Conservation (phyloP, 306 rosid genomes). For the Begonia loranthoides region DNA sequence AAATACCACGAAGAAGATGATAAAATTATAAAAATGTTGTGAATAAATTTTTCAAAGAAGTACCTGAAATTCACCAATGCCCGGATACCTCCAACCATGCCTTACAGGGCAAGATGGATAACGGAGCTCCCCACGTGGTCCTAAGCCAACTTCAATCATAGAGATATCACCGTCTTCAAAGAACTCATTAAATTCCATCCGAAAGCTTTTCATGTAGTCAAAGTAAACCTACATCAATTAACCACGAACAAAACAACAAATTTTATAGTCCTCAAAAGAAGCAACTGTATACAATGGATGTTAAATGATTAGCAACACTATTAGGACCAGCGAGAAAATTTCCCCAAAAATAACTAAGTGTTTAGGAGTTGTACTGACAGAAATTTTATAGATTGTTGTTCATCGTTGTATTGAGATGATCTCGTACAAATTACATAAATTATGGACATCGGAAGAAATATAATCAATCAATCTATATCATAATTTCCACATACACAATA, state of each 20-base stretch:
- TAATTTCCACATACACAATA: too few relatives aligned
- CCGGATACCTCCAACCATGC: constrained; percentile 99
- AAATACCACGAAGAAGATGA: too few relatives aligned
- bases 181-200: constrained; percentile 74
- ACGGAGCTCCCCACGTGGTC: constrained; percentile 94
- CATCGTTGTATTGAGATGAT: too few relatives aligned
- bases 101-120: constrained; percentile 88
- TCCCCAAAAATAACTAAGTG: too few relatives aligned
- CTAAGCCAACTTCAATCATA: constrained; percentile 84
- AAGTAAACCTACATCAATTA: constrained; percentile 63
- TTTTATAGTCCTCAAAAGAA: too few relatives aligned
- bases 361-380: too few relatives aligned
- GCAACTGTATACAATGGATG: background rate
- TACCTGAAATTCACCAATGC: constrained; percentile 99
- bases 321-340: too few relatives aligned
- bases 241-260: constrained; percentile 1
- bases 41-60: background rate
- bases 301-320: background rate
- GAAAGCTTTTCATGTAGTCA: constrained; percentile 98
- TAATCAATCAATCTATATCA: too few relatives aligned
- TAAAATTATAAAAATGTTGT: too few relatives aligned
- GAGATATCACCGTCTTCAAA: constrained; percentile 69
- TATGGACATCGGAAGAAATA: too few relatives aligned
- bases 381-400: too few relatives aligned
- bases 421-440: too few relatives aligned